Percentiles rank a stretch among this genome's conserved stretches.
phyloP scores from a whole-genome alignment of 257 asterid species.

The Cruciata laevipes region DNA sequence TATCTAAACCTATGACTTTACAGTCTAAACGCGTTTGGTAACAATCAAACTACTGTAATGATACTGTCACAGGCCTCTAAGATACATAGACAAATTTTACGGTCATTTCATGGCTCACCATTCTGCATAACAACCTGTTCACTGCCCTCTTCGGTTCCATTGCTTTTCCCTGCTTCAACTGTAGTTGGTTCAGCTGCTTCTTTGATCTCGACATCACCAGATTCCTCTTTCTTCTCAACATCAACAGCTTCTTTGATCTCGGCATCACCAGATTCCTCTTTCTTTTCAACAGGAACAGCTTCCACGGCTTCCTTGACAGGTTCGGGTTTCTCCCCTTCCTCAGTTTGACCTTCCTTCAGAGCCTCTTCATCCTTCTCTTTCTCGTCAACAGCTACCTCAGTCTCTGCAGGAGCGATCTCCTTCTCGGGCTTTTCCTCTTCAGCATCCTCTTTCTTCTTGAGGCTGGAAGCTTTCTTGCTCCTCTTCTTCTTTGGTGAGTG shows the following conservation, averaged over 20 bases:
- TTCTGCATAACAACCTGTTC: slow-evolving; percentile 17
- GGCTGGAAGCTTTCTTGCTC: slow-evolving; percentile 30
- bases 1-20: slow-evolving; percentile 22
- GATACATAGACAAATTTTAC: slow-evolving; percentile 10
- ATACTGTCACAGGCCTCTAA: slow-evolving; percentile 4
- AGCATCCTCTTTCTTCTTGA: slow-evolving; percentile 23
- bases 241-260: slow-evolving; percentile 5
- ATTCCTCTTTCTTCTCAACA: slow-evolving; percentile 8
- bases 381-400: slow-evolving; percentile 12
- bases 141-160: slow-evolving; percentile 5
- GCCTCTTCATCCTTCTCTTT: slow-evolving; percentile 7
- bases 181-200: slow-evolving; percentile 13
- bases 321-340: not conserved
- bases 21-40: slow-evolving; percentile 18
- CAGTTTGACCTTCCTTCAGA: not conserved
- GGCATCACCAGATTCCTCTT: slow-evolving; percentile 1
- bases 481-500: slow-evolving; percentile 35
- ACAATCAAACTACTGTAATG: slow-evolving; percentile 26
- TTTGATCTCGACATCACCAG: not conserved
- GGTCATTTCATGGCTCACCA: slow-evolving; percentile 21
- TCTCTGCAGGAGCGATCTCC: slow-evolving; percentile 3
- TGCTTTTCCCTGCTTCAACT: slow-evolving; percentile 16
- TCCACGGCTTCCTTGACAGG: slow-evolving; percentile 9
- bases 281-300: slow-evolving; percentile 12
- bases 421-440: slow-evolving; percentile 31